Evolutionary conservation across 2,329 filamentous ascomycete species (phyloP), one percentile per base, ranked within the genome.

Genomic region (Fusarium sambucinum): DNA sequence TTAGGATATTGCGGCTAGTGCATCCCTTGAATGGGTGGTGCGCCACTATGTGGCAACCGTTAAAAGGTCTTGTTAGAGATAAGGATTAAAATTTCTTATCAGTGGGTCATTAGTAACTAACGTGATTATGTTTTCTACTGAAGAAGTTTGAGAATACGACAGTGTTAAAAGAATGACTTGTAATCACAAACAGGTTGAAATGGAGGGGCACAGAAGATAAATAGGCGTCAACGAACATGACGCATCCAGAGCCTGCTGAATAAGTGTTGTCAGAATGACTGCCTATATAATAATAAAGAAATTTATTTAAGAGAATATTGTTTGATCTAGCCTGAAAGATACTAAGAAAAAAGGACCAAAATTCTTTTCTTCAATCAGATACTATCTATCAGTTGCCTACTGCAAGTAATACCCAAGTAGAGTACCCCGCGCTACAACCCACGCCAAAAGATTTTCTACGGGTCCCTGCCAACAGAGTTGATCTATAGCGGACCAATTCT

Each of bases 401-500:
- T 54, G 40, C 32, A 54, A 32, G 40, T 35, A 38, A 51, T 51
- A 27, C 38, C 38, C 13, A 42, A 23, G 19, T 13, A 48, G 14
- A 51, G 51, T 61, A 74, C 70, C 72, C 72, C 72, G 72, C 72
- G 69, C 68, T 73, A 57, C 51, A 48, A 32, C 29, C 55, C 59
- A 60, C 63, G 63, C 67, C 69, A 68, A 74, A 74, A 70, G 44
- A 71, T 73, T 74, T 73, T 72, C 65, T 72, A 55, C 56, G 55
- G 59, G 57, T 50, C 66, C 61, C 42, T 61, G 60, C 66, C 58
- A 69, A 50, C 56, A 57, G 63, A 66, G 50, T 63, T 59, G 66
- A 69, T 69, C 65, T 47, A 69, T 66, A 56, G 38, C 65, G 59
- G 51, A 68, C 63, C 69, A 70, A 70, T 71, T 73, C 70, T 74